Conservation (phyloP, 306 rosid species). For the Ochetophila trinervis region DNA sequence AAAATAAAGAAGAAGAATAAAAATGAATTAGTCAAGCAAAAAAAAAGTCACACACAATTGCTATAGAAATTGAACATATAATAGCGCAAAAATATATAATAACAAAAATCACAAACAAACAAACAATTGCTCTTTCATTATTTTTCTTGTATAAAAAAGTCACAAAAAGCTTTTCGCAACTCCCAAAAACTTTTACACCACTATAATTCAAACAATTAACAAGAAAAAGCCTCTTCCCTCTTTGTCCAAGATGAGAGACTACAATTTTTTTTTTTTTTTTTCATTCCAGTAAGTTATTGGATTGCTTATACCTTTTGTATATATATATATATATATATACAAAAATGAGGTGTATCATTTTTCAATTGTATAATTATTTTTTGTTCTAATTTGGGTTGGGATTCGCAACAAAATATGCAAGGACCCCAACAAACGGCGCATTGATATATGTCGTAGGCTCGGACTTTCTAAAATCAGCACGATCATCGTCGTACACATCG, state of each 20-base stretch:
- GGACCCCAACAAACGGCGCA: conserved; percentile 86
- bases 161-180: conserved; percentile 33
- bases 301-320: too few relatives aligned
- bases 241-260: conserved; percentile 70
- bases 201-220: conserved; percentile 24
- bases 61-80: too few relatives aligned
- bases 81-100: too few relatives aligned
- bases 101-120: not conserved
- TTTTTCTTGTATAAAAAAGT: conserved; percentile 20
- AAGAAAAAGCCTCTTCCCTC: conserved; percentile 57
- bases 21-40: too few relatives aligned
- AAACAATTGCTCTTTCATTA: too few relatives aligned
- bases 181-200: conserved; percentile 14
- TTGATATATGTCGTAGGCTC: conserved; percentile 95
- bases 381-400: conserved; percentile 35
- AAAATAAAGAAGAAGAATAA: not conserved
- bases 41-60: too few relatives aligned
- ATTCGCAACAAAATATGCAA: conserved; percentile 71
- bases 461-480: conserved; percentile 65
- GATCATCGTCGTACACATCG: conserved; percentile 63
- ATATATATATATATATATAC: conserved; percentile 2
- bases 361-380: not conserved
- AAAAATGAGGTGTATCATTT: conserved; percentile 7
- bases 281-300: too few relatives aligned
- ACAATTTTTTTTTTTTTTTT: too few relatives aligned